Base-by-base conservation (phyloP, 1,284 basidiomycete genomes). In the Anthracocystis panici-leucophaei region DNA sequence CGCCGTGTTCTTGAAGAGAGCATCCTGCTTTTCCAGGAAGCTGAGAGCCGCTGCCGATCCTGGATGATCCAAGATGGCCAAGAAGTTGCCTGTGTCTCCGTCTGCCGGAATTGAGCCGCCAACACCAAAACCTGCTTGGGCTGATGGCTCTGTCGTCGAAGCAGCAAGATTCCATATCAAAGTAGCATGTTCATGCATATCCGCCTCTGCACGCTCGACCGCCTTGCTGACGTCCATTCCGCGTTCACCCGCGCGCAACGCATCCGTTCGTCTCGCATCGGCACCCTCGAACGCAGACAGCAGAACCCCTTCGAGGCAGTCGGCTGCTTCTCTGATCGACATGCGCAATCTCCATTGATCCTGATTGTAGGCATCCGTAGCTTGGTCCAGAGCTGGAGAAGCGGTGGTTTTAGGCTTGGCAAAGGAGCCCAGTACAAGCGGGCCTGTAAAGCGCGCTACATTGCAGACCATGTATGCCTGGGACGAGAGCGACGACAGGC, bases 21-120 rank as follows among this genome's bases (percentile, higher is more conserved):
- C 90, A 83, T 95, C 93, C 31, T 92, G 87, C 86, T 96, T 96
- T 86, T 97, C 95, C 2, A 93, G 91, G 92, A 95, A 97, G 20
- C 94, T 59, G 20, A 65, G 69, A 1, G 74, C 74, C 4, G 74
- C 74, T 1, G 74, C 69, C 3, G 65, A 58, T 25, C 74, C 67
- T 16, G 62, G 57, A 29, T 57, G 51, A 21, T 72, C 66, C n/a
- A 70, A 59, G 5, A 92, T 91, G 0, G 92, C 90, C 55, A 90
- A 89, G 5, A 94, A 93, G 0, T 91, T 91, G 51, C 91, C 89
- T 40, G 88, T 88, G 93, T 97, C 96, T 11, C 86, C 89, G 2
- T 78, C 82, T 73, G 93, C 92, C 75, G 95, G 90, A 29, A 46
- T 52, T 12, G 44, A 52, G 33, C 8, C 31, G 11, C 40, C 21